Evolutionary conservation across 116 monocot genomes (phyloP), one percentile per base, ranked within the genome.

Genomic region (Phalaenopsis hybrid): DNA sequence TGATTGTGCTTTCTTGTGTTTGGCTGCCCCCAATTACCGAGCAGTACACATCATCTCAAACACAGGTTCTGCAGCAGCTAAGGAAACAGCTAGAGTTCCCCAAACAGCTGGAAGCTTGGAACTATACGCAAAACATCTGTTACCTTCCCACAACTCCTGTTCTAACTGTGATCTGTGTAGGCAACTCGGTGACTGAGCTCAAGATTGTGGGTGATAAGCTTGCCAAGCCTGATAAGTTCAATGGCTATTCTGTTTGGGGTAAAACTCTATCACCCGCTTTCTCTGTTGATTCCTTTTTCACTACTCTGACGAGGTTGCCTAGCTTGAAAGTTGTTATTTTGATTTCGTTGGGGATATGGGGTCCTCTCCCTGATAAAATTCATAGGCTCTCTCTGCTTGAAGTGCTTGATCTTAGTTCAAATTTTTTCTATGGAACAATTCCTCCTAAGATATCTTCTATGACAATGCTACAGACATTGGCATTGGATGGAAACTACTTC

Each of bases 401-500:
- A 85, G 92, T 94, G 63, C 97, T 97, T 23, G 97, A 97, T 86
- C 79, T 97, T 68, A 97, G 94, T 44, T 97, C 93, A n/a, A 97
- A 97, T 81, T 97, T 89, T 78, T 84, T 97, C 1, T 92, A 90
- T 77, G 94, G 97, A 28, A 67, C 89, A 6, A 89, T 97, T 55
- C 93, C 97, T 76, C 94, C 88, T 2, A 97, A 89, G 85, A 78
- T 97, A 67, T 92, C 94, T 20, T 83, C 77, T 0, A 92, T 97
- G 90, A 82, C 82, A 50, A 88, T 80, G 85, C 92, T 97, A 21
- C 89, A 85, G 43, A 94, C 89, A 8, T 57, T 97, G 67, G 86
- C 86, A 5, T 81, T 97, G 25, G 92, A 94, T 82, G 91, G 88
- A 51, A 98, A 98, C 83, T 98, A 85, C 85, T 92, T 94, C 82